phyloP scores from a whole-genome alignment of 2,329 filamentous ascomycete genomes.

The Periconia macrospinosa region DNA sequence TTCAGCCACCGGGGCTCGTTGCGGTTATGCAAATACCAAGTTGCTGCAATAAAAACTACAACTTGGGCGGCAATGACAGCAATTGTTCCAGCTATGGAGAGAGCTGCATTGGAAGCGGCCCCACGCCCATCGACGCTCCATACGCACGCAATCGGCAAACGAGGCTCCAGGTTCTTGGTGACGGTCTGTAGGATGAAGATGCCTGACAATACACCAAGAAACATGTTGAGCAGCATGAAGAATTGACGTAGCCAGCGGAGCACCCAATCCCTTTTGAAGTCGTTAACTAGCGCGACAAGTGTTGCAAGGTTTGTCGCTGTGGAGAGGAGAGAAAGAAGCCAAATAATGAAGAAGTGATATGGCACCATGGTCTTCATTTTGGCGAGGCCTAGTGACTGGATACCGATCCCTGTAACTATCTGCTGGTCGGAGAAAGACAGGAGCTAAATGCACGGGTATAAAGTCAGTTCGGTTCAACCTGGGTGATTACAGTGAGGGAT shows the following conservation, averaged over 20 bases:
- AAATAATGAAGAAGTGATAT: conserved; percentile 73
- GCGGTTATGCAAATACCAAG: conserved; percentile 66
- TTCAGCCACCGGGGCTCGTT: conserved; percentile 57
- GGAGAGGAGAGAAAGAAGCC: conserved; percentile 67
- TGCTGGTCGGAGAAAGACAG: conserved; percentile 69
- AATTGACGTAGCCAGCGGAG: conserved; percentile 66
- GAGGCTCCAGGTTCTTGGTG: conserved; percentile 53
- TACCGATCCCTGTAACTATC: conserved; percentile 69
- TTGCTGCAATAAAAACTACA: conserved; percentile 61
- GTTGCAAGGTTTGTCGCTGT: conserved; percentile 68
- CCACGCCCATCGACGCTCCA: conserved; percentile 52
- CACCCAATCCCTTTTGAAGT: conserved; percentile 69
- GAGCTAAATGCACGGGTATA: too few relatives aligned
- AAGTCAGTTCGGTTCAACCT: too few relatives aligned
- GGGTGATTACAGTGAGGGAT: too few relatives aligned
- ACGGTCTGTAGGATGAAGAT: conserved; percentile 61
- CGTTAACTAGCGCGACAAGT: conserved; percentile 65
- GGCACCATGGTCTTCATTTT: conserved; percentile 62
- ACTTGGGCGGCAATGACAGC: conserved; percentile 62
- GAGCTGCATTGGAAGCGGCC: conserved; percentile 44
- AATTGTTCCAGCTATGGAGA: conserved; percentile 63
- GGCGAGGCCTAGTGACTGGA: conserved; percentile 65
- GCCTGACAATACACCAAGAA: conserved; percentile 59
- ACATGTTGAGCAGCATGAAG: conserved; percentile 67
- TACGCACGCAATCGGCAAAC: conserved; percentile 64